Percentiles rank a stretch among this genome's conserved stretches.
Conservation (phyloP, 306 rosid genomes). For the Quercus bicolor region DNA sequence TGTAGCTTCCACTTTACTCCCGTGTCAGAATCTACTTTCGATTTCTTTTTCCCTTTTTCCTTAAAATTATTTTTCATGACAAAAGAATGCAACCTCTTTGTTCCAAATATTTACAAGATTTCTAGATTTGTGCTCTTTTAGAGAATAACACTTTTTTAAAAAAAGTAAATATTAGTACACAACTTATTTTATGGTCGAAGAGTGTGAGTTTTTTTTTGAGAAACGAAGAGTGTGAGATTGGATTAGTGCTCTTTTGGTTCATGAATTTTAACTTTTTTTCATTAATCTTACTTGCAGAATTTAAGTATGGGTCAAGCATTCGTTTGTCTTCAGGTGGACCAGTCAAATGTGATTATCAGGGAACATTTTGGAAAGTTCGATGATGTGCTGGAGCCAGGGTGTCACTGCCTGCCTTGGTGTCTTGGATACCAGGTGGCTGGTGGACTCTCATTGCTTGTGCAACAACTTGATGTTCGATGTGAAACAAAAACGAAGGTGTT, state of each 20-base stretch:
- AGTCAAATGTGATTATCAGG: slow-evolving; percentile 62
- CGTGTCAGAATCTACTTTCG: too few relatives aligned
- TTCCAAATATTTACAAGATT: too few relatives aligned
- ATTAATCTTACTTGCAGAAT: slow-evolving; percentile 11
- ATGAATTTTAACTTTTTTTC: slow-evolving; percentile 7
- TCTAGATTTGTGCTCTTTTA: too few relatives aligned
- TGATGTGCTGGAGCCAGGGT: slow-evolving; percentile 60
- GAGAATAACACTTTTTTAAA: too few relatives aligned
- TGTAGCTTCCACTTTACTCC: too few relatives aligned
- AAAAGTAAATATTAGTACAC: too few relatives aligned
- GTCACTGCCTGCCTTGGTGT: slow-evolving; percentile 76
- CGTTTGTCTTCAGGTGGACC: slow-evolving; percentile 57
- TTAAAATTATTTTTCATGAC: too few relatives aligned
- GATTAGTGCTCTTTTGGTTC: background rate
- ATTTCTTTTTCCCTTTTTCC: too few relatives aligned
- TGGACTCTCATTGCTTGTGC: slow-evolving; percentile 55
- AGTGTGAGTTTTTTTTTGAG: too few relatives aligned
- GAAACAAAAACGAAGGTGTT: slow-evolving; percentile 71
- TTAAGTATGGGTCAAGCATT: slow-evolving; percentile 61
- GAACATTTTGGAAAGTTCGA: slow-evolving; percentile 56
- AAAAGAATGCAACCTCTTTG: too few relatives aligned
- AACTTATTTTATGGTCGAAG: background rate
- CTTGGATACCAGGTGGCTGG: slow-evolving; percentile 55
- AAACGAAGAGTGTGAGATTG: too few relatives aligned
- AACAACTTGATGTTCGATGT: slow-evolving; percentile 58